Evolutionary conservation across 495 filamentous ascomycete species (phyloP).

Genomic region (Hypoxylon lienhwacheense): DNA sequence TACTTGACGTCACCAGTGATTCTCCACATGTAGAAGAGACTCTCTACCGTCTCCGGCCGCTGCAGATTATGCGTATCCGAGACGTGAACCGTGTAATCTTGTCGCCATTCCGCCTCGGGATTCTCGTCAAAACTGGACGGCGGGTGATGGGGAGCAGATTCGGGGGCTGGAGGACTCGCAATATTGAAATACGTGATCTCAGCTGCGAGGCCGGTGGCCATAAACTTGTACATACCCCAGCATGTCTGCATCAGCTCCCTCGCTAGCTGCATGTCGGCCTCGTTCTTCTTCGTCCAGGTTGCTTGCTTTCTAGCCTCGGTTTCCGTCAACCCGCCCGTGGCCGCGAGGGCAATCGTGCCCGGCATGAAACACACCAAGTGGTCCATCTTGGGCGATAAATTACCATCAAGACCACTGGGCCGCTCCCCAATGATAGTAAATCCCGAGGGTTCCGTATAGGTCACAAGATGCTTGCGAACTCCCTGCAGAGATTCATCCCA

Average conservation of each 20-base stretch:
- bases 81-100: conserved; percentile 75
- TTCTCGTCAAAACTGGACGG: conserved; percentile 51
- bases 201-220: conserved; percentile 82
- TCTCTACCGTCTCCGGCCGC: conserved; percentile 92
- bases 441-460: conserved; percentile 76
- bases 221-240: conserved; percentile 93
- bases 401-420: conserved; percentile 66
- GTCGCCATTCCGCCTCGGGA: conserved; percentile 62
- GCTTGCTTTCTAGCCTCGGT: conserved; percentile 69
- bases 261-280: conserved; percentile 83
- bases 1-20: conserved; percentile 92
- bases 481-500: conserved; percentile 86
- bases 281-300: conserved; percentile 75
- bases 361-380: conserved; percentile 98
- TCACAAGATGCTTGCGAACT: conserved; percentile 87
- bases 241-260: conserved; percentile 93
- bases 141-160: conserved; percentile 51
- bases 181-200: conserved; percentile 92
- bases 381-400: conserved; percentile 89
- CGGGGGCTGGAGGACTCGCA: conserved; percentile 61
- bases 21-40: conserved; percentile 96
- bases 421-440: conserved; percentile 88
- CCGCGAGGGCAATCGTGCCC: conserved; percentile 88
- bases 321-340: conserved; percentile 75
- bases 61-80: conserved; percentile 91